Percentiles rank a stretch among this genome's conserved stretches.
phyloP scores from a whole-genome alignment of 2,329 filamentous ascomycete genomes.

The Neurospora sp. region DNA sequence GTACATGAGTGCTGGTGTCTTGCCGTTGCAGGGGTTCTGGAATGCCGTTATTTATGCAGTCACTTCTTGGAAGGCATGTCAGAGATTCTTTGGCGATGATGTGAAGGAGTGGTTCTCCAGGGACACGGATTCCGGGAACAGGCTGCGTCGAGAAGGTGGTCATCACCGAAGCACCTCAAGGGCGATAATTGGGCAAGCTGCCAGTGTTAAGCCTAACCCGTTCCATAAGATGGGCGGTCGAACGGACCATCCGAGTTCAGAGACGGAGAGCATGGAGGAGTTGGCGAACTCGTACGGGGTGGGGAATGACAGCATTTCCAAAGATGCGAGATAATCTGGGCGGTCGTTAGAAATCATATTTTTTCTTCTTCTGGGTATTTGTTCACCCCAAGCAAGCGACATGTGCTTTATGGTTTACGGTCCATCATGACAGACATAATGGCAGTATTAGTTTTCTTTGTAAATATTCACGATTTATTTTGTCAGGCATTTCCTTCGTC shows the following conservation, averaged over 20 bases:
- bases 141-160: slow-evolving; percentile 17
- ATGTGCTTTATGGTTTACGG: not conserved
- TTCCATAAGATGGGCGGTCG: slow-evolving; percentile 25
- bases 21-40: slow-evolving; percentile 79
- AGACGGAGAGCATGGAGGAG: slow-evolving; percentile 43
- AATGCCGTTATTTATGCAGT: slow-evolving; percentile 69
- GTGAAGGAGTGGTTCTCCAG: slow-evolving; percentile 23
- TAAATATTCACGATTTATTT: not conserved
- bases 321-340: not conserved
- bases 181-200: not conserved
- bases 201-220: slow-evolving; percentile 15
- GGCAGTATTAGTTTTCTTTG: not conserved
- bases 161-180: not conserved
- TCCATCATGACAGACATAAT: not conserved
- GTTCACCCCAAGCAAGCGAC: not conserved
- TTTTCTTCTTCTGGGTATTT: not conserved
- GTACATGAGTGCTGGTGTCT: slow-evolving; percentile 61
- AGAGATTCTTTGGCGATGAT: slow-evolving; percentile 27
- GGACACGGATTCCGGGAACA: slow-evolving; percentile 5
- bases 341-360: not conserved
- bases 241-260: slow-evolving; percentile 27
- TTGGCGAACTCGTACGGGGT: slow-evolving; percentile 30
- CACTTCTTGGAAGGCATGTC: slow-evolving; percentile 58
- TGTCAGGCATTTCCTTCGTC: not conserved
- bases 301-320: not conserved